Evolutionary conservation across 2,329 filamentous ascomycete genomes (phyloP).

Genomic region (Aureobasidium sp.): DNA sequence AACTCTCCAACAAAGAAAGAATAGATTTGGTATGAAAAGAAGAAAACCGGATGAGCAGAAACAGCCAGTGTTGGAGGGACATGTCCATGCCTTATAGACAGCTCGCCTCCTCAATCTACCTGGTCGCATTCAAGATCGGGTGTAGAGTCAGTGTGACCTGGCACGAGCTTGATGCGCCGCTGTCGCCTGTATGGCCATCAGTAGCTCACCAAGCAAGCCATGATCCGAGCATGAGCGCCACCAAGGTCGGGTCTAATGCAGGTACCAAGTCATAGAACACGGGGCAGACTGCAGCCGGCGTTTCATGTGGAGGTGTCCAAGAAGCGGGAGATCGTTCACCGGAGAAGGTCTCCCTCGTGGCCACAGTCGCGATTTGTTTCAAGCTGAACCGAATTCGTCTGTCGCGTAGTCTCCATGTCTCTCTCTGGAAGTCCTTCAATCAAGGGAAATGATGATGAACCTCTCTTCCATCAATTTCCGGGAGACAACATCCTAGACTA

Average conservation of each 20-base stretch:
- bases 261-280: conserved; percentile 11
- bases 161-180: conserved; percentile 14
- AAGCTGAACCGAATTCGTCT: conserved; percentile 3
- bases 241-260: conserved; percentile 10
- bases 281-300: conserved; percentile 11
- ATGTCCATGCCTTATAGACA: conserved; percentile 6
- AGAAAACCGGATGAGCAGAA: conserved; percentile 21
- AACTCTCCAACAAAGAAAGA: conserved; percentile 26
- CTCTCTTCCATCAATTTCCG: background rate
- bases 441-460: conserved; percentile 8
- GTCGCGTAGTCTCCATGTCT: background rate
- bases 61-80: conserved; percentile 12
- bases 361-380: background rate
- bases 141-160: conserved; percentile 6
- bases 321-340: conserved; percentile 8
- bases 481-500: background rate
- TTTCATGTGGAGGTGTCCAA: conserved; percentile 11
- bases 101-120: background rate
- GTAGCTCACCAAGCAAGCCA: conserved; percentile 1
- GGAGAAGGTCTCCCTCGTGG: conserved; percentile 12
- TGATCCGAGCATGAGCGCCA: conserved; percentile 11
- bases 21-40: conserved; percentile 20
- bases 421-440: conserved; percentile 6
- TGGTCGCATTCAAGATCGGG: background rate
- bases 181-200: conserved; percentile 9